phyloP scores from a whole-genome alignment of 2,329 filamentous ascomycete genomes.

The Xylariomycetidae sp. region DNA sequence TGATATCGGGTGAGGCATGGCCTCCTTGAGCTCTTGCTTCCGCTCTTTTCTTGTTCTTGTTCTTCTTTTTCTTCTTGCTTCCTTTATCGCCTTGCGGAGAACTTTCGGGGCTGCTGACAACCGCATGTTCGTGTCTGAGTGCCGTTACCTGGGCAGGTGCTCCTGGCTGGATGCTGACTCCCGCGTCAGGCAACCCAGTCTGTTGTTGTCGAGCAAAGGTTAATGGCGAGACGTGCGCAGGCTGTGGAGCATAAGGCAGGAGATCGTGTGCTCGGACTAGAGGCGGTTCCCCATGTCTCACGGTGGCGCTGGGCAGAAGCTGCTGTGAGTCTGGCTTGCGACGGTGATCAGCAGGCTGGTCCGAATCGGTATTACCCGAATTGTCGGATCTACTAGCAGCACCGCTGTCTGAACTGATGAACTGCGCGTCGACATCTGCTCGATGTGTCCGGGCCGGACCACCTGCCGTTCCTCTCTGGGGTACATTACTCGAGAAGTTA shows the following conservation, averaged over 20 bases:
- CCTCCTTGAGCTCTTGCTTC: conserved; percentile 42
- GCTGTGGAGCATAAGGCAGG: conserved; percentile 68
- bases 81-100: conserved; percentile 48
- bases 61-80: conserved; percentile 49
- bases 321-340: conserved; percentile 28
- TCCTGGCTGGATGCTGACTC: conserved; percentile 32
- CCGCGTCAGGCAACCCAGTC: conserved; percentile 24
- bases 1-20: conserved; percentile 50
- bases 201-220: conserved; percentile 36
- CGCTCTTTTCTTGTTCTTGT: conserved; percentile 43
- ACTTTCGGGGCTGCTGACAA: conserved; percentile 52
- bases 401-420: conserved; percentile 33
- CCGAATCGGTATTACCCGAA: conserved; percentile 31
- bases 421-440: conserved; percentile 21
- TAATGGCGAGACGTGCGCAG: conserved; percentile 60
- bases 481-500: too few relatives aligned
- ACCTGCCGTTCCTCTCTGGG: too few relatives aligned
- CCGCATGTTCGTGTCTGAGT: conserved; percentile 43
- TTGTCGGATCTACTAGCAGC: conserved; percentile 37
- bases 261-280: conserved; percentile 69
- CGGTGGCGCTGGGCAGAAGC: conserved; percentile 32
- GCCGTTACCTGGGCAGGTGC: conserved; percentile 50
- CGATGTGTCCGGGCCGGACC: conserved; percentile 11
- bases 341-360: conserved; percentile 29
- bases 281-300: conserved; percentile 46